Percentiles rank a stretch among this genome's conserved stretches.
These are phyloP conservation scores for Metschnikowia corniflorae DNA, from an alignment of 805 yeast species.

Conservation along the genomic window DNA sequence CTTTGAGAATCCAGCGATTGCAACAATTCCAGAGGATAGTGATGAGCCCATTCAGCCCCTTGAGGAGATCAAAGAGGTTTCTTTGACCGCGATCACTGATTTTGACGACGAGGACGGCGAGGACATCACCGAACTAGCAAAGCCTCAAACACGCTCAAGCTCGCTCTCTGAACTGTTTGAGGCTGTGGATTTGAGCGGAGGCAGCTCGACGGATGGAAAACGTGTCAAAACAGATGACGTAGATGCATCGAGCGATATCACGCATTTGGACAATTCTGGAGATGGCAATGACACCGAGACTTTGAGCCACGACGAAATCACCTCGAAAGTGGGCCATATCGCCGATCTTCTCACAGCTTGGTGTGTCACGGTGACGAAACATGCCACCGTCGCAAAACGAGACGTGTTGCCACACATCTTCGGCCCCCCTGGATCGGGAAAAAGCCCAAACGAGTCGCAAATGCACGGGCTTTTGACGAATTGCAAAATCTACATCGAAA, in stretches of 20 bases:
- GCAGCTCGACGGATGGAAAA: neutral
- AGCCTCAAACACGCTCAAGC: neutral
- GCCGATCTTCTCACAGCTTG: constrained; percentile 22
- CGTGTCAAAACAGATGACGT: neutral
- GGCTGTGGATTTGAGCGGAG: neutral
- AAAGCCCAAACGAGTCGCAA: constrained; percentile 14
- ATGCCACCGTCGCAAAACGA: constrained; percentile 4
- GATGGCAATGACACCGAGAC: constrained; percentile 5
- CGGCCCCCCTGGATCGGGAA: constrained; percentile 17
- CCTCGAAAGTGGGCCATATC: constrained; percentile 17
- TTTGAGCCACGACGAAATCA: constrained; percentile 20
- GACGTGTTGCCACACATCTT: constrained; percentile 20
- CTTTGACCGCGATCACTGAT: neutral
- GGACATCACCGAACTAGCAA: constrained; percentile 10
- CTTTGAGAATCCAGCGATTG: too few species aligned
- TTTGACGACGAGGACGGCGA: constrained; percentile 12
- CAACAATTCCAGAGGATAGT: neutral
- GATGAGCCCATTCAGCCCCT: neutral
- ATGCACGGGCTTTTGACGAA: constrained; percentile 17
- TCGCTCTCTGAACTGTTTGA: constrained; percentile 1
- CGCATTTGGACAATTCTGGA: neutral
- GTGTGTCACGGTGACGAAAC: constrained; percentile 18
- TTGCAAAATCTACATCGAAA: constrained; percentile 18
- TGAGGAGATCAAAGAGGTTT: neutral
- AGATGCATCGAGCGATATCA: neutral